Evolutionary conservation across 805 yeast genomes (phyloP), one percentile per base, ranked within the genome.

Genomic region (Yamadazyma akitaensis): DNA sequence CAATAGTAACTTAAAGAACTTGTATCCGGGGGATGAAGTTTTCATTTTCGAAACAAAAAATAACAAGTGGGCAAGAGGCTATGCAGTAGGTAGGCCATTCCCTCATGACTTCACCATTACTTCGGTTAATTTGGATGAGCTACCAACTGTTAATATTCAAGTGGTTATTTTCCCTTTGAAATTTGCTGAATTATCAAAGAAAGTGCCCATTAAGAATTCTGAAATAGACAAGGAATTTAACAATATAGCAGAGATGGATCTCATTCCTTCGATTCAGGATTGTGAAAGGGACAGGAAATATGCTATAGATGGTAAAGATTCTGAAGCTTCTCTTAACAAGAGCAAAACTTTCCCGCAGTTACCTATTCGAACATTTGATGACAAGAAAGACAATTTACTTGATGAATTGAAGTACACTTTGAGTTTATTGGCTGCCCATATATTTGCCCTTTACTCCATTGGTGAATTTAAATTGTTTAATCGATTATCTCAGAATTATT

Each of bases 21-120:
- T 84, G 39, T 84, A 80, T 57, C 83, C 84, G 17, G 96, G 96
- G 31, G 95, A 88, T 63, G 88, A 84, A 51, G 81, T 85, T 28
- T 86, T 77, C 61, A 68, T 87, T 16, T 85, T 88, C 59, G 96
- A 88, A 59, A 68, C 76, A 40, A 71, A 77, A 62, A 63, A 67
- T 35, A 72, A 73, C 17, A 76, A 76, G 51, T 89, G 96, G 96
- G 88, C 82, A 19, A 74, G 96, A 55, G 96, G 90, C 11, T 88
- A 89, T 62, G 73, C 80, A 3, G 67, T 85, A 31, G 69, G 84
- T 33, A 76, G 81, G 48, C 91, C 95, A 6, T 67, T 81, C 44
- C 92, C 92, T 0, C 74, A 80, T 28, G 88, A 84, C 58, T 85
- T 81, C 62, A 70, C 77, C 37, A 76, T 83, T 32, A 80, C 85